Base-by-base conservation (phyloP, 768 basidiomycete genomes). In the Boletus sp. region DNA sequence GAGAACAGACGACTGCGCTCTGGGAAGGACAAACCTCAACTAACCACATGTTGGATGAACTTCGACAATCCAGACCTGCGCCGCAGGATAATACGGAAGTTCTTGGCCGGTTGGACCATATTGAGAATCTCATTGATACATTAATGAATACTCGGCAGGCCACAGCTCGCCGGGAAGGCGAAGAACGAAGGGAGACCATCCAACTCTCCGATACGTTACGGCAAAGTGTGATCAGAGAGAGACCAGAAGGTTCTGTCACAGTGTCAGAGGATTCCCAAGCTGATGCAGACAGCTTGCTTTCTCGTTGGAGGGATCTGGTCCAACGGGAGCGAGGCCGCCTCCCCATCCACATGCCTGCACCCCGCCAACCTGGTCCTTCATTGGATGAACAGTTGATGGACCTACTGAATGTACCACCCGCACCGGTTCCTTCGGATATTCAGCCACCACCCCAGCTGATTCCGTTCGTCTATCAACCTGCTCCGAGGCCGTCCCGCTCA, bases 381-480 rank as follows among this genome's bases (percentile, higher is more conserved):
- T 72, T 89, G 37, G 81, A 82, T 9, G 79, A 86, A 49, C 80
- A 83, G 52, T 68, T 90, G 5, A 80, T 84, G 55, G 83, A 85
- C 8, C 77, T 89, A 35, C 62, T 90, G 29, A 78, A 80, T n/a
- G 66, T 82, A 11, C 76, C 74, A 9, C 73, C 77, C 15, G 71
- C 73, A 20, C 69, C 75, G 1, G 70, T 76, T 6, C 74, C 74
- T 15, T 71, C 73, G 7, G 71, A 73, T 14, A 74, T 80, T 15
- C 74, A 79, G 47, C 72, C 69, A 2, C 80, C 86, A 12, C 86
- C 87, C 0, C 70, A 75, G 5, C 64, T 88, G 6, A 75, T 80
- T 0, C 83, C 82, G 0, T 80, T 89, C 53, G 69, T 71, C 12
- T 86, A 83, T 62, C 79, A 81, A 40, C 83, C 83, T 14, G 72